A percentile compares a stretch with the other conserved stretches of the same genome.
Evolutionary conservation across 1,284 basidiomycete genomes (phyloP).

Genomic region (Pseudozyma pruni): DNA sequence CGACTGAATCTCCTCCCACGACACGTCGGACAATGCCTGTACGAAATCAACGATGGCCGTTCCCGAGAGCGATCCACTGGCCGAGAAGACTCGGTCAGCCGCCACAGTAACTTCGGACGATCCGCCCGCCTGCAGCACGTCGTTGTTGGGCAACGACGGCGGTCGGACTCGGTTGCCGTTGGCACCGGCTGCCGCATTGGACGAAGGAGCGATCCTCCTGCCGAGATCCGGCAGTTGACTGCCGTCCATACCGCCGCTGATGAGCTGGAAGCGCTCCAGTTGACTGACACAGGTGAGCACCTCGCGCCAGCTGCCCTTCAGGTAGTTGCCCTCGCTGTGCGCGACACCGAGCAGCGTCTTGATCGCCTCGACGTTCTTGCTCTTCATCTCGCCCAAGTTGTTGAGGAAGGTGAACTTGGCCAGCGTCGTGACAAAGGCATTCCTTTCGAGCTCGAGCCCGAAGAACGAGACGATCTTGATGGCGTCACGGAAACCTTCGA

Average conservation of each 20-base stretch:
- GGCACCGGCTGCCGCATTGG: slow-evolving; percentile 14
- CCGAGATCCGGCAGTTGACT: slow-evolving; percentile 81
- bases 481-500: slow-evolving; percentile 65
- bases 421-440: slow-evolving; percentile 67
- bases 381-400: slow-evolving; percentile 68
- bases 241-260: slow-evolving; percentile 68
- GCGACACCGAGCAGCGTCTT: slow-evolving; percentile 66
- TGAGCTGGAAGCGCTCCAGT: slow-evolving; percentile 67
- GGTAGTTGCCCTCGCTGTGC: slow-evolving; percentile 66
- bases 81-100: slow-evolving; percentile 98
- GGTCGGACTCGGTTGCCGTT: slow-evolving; percentile 16
- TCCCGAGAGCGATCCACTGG: slow-evolving; percentile 91
- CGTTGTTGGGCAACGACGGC: slow-evolving; percentile 76
- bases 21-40: slow-evolving; percentile 92
- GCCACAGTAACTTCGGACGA: slow-evolving; percentile 98
- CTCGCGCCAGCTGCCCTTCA: slow-evolving; percentile 67
- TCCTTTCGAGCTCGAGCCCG: slow-evolving; percentile 66
- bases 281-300: slow-evolving; percentile 66
- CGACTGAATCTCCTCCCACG: slow-evolving; percentile 99
- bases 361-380: slow-evolving; percentile 68
- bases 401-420: slow-evolving; percentile 68
- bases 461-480: slow-evolving; percentile 67
- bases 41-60: slow-evolving; percentile 99
- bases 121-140: slow-evolving; percentile 93
- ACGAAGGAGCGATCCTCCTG: slow-evolving; percentile 70